Evolutionary conservation across 2,329 filamentous ascomycete genomes (phyloP), one percentile per base, ranked within the genome.

Genomic region (Rhinocladiella mackenziei): DNA sequence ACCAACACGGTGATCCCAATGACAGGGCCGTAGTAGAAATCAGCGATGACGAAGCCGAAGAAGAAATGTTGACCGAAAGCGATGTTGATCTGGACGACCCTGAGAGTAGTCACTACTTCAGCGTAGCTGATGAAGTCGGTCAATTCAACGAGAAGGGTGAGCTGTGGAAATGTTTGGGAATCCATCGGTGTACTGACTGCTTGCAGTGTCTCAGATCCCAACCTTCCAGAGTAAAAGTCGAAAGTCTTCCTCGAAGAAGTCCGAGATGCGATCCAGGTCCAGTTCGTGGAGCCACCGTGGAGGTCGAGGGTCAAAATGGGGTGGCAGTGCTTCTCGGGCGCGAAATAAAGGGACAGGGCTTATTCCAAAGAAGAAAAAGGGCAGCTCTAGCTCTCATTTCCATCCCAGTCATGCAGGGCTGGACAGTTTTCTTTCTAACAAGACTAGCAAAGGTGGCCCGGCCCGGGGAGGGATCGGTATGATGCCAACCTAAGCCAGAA

Each of bases 1-100:
- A 74, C 14, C 63, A 63, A 10, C 61, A 65, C 3, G 58, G 68
- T 20, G 72, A 76, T 55, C 72, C 70, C 2, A 76, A 79, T 51
- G 73, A 73, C 28, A 56, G 62, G 23, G 43, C 68, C 36, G 67
- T 75, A 15, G 69, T 75, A 37, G 65, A 73, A 37, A 64, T 75
- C 15, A 65, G 65, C 48, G 68, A 65, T 46, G 65, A 67, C 41
- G 66, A 64, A 0, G 37, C 50, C 30, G 42, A 43, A 47, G 58
- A 54, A 13, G 43, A 43, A 17, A 37, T 60, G 55, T 50, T 61
- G 61, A 44, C 59, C 60, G 19, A 62, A 51, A 51, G 45, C 36
- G 48, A 53, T n/a, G 28, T 33, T 5, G 53, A 56, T 22, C 32
- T 46, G 9, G 52, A 54, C 13, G 52, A 48, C 11, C 39, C 46